These are phyloP conservation scores for Calonectria hongkongensis DNA, from an alignment of 2,329 filamentous ascomycete species.

Conservation along the genomic window DNA sequence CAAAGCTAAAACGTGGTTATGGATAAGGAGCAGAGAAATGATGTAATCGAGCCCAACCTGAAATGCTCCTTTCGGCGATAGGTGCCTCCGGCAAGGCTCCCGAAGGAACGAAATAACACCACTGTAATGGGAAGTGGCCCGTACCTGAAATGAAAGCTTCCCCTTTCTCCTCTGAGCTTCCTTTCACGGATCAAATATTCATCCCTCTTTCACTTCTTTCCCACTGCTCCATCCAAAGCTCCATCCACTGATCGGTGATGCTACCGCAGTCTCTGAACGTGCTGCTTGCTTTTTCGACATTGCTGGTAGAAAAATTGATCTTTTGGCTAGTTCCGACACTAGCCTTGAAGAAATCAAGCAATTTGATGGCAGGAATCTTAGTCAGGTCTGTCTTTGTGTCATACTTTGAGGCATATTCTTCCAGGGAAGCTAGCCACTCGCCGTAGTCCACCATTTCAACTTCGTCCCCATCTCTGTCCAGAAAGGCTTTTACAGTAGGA, in stretches of 20 bases:
- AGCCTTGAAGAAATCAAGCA: constrained; percentile 17
- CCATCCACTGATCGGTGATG: constrained; percentile 3
- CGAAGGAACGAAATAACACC: neutral
- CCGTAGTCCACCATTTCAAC: neutral
- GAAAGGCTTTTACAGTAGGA: neutral
- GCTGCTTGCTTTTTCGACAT: neutral
- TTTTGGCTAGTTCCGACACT: neutral
- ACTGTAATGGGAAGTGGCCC: neutral
- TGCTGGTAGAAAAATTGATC: neutral
- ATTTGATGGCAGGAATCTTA: neutral
- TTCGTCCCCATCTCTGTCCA: neutral
- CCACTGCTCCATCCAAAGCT: constrained; percentile 19
- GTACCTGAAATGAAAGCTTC: neutral
- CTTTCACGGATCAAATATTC: neutral
- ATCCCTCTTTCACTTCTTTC: neutral
- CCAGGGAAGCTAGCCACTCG: neutral
- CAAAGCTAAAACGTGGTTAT: neutral
- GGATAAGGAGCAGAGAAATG: neutral
- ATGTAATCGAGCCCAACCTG: neutral
- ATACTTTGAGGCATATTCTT: neutral
- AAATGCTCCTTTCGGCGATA: neutral
- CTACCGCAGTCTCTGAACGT: neutral
- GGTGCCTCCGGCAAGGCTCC: neutral
- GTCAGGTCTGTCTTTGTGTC: neutral
- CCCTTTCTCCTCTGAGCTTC: too few relatives aligned